Evolutionary conservation across 495 filamentous ascomycete genomes (phyloP), one percentile per base, ranked within the genome.

Genomic region (Aspergillus sparsus): DNA sequence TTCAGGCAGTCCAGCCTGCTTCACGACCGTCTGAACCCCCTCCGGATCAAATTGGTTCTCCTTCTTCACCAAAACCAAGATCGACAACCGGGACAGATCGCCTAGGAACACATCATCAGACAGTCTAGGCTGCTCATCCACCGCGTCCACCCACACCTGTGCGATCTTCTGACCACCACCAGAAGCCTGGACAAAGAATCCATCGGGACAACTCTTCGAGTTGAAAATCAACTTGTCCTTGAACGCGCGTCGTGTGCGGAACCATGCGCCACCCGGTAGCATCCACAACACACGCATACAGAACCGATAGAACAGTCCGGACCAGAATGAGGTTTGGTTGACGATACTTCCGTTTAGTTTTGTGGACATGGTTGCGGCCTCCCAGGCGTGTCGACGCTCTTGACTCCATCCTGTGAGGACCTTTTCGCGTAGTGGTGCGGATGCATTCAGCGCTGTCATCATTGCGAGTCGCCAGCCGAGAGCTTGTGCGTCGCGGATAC

Each of bases 391-490:
- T 9, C 53, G 53, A 31, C 53, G 53, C 27, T 56, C 53, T 31
- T 56, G 53, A 10, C 36, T 44, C 53, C 53, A 56, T 13, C 53
- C 53, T n/a, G 34, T 31, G 34, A 56, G 53, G 39, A 56, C 11
- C 35, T 32, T 45, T 16, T 39, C 16, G 11, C 37, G 36, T 4
- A 50, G n/a, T 16, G 12, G 13, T 7, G 13, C n/a, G 51, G 39
- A 62, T 51, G 32, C 45, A n/a, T 60, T 51, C 6, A 60, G 44
- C 27, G 31, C 10, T 12, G 60, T 60, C 11, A 75, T 57, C n/a
- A 78, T 56, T 7, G 69, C 64, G 9, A 82, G 61, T n/a, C 79
- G 69, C 79, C 78, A 56, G 37, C 11, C 37, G 3, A 41, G 37
- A 8, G 11, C 37, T n/a, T 41, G 11, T 1, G 37, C 37, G n/a